Conservation (phyloP, 2,329 filamentous ascomycete species). For the Aureobasidium lini region DNA sequence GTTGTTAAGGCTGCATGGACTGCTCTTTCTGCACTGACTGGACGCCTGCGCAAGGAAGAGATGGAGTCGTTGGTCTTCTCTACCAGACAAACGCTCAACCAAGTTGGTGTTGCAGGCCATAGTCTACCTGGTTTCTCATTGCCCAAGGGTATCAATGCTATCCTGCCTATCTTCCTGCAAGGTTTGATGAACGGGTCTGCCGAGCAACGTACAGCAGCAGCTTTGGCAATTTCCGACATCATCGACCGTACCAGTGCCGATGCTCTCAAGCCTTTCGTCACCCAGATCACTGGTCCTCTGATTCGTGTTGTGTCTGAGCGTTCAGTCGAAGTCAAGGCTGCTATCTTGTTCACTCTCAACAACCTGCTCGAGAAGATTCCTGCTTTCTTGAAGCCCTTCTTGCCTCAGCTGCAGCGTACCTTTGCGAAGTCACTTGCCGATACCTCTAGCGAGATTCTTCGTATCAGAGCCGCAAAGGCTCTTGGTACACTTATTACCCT, state of each 20-base stretch:
- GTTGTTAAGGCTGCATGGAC: slow-evolving; percentile 88
- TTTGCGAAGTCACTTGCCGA: slow-evolving; percentile 96
- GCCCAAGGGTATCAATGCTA: slow-evolving; percentile 94
- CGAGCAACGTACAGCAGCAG: slow-evolving; percentile 86
- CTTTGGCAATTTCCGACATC: slow-evolving; percentile 89
- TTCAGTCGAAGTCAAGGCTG: slow-evolving; percentile 91
- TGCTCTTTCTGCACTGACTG: slow-evolving; percentile 79
- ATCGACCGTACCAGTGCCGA: slow-evolving; percentile 86
- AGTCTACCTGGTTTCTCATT: slow-evolving; percentile 80
- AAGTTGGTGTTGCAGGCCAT: slow-evolving; percentile 79
- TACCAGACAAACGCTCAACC: slow-evolving; percentile 76
- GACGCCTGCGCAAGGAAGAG: slow-evolving; percentile 87
- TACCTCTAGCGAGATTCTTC: slow-evolving; percentile 78
- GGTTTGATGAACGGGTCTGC: slow-evolving; percentile 93
- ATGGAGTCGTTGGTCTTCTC: slow-evolving; percentile 90
- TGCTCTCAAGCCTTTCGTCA: slow-evolving; percentile 87
- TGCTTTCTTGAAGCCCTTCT: slow-evolving; percentile 86
- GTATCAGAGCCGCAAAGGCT: slow-evolving; percentile 84
- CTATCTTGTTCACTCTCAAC: slow-evolving; percentile 88
- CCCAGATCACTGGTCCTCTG: slow-evolving; percentile 92
- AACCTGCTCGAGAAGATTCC: slow-evolving; percentile 96
- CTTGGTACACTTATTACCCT: slow-evolving; percentile 92
- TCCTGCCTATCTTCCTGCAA: slow-evolving; percentile 94
- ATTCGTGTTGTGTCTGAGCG: slow-evolving; percentile 97
- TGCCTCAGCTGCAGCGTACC: slow-evolving; percentile 91